phyloP scores from a whole-genome alignment of 352 stramenopile species.

The Globisporangium cederbergense region DNA sequence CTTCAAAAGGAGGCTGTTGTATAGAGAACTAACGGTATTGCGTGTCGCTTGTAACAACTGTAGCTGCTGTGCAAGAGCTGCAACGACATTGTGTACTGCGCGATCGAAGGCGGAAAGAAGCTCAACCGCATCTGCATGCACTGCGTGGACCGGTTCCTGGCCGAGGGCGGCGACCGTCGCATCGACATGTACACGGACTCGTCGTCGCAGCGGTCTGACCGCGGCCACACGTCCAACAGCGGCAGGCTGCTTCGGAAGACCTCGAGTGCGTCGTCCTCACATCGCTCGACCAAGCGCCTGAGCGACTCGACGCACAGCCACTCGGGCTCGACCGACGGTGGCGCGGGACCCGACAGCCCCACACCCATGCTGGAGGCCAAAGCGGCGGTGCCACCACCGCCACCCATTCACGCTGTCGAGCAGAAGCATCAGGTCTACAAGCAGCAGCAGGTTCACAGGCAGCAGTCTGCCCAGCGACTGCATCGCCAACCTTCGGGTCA shows the following conservation, averaged over 20 bases:
- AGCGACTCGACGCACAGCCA: slow-evolving; percentile 10
- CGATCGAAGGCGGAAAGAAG: slow-evolving; percentile 56
- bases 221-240: neutral
- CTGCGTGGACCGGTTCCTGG: slow-evolving; percentile 36
- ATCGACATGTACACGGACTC: slow-evolving; percentile 22
- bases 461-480: neutral
- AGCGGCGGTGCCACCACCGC: neutral
- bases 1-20: neutral
- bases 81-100: slow-evolving; percentile 58
- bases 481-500: neutral
- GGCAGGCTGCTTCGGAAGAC: neutral
- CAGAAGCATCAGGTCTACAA: neutral
- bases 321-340: slow-evolving; percentile 1
- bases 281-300: slow-evolving; percentile 9
- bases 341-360: slow-evolving; percentile 1
- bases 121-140: slow-evolving; percentile 70
- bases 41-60: neutral
- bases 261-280: slow-evolving; percentile 10
- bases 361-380: slow-evolving; percentile 13
- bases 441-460: neutral
- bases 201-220: neutral
- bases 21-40: neutral
- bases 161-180: neutral
- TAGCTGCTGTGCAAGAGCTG: slow-evolving; percentile 56
- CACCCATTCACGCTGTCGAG: neutral